Conservation (phyloP, 306 rosid species). For the Castanopsis chinensis region DNA sequence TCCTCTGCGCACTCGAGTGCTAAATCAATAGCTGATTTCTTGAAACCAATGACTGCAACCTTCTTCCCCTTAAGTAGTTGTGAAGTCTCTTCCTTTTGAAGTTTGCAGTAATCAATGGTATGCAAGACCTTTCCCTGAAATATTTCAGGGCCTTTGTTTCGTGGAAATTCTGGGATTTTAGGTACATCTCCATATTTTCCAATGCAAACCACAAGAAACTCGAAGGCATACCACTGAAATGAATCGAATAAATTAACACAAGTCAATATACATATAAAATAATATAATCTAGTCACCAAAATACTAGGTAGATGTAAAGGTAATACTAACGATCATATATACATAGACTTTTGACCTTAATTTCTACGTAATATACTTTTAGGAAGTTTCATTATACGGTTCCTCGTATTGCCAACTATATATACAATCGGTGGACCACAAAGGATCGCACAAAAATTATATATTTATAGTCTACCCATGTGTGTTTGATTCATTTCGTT, state of each 20-base stretch:
- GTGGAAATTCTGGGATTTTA: slow-evolving; percentile 46
- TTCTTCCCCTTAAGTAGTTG: slow-evolving; percentile 59
- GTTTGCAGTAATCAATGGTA: slow-evolving; percentile 69
- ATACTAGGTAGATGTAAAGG: background rate
- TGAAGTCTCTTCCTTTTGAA: slow-evolving; percentile 53
- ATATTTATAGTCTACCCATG: too few species aligned
- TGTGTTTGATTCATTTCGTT: too few species aligned
- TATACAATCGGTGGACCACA: too few species aligned
- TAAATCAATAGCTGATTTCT: slow-evolving; percentile 75
- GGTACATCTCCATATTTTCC: slow-evolving; percentile 73
- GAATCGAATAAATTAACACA: background rate
- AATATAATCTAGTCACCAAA: background rate
- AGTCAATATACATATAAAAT: background rate
- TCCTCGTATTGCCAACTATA: background rate
- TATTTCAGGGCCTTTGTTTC: slow-evolving; percentile 45
- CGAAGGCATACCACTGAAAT: slow-evolving; percentile 69
- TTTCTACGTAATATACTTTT: background rate
- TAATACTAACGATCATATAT: background rate
- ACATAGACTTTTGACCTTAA: background rate
- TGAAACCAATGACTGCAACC: slow-evolving; percentile 67
- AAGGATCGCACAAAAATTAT: too few species aligned
- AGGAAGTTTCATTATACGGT: background rate
- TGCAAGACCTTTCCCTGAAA: slow-evolving; percentile 68
- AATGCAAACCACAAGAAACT: slow-evolving; percentile 61
- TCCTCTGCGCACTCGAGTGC: slow-evolving; percentile 70